phyloP scores from a whole-genome alignment of 208 protist species.

The Acanthamoeba castellanii region DNA sequence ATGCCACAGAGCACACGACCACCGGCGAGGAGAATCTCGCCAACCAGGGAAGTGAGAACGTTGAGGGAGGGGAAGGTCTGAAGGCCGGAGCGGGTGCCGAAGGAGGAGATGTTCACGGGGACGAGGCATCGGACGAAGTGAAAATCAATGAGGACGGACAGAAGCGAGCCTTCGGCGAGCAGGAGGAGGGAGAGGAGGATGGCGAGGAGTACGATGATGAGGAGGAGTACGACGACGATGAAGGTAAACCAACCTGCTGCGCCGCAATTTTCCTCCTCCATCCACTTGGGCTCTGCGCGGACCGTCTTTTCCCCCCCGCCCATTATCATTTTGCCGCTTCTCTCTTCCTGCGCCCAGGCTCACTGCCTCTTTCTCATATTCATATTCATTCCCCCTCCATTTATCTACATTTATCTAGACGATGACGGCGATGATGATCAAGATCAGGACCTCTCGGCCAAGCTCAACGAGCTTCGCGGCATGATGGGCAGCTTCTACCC shows the following conservation, averaged over 20 bases:
- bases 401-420: too few species aligned
- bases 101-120: not conserved
- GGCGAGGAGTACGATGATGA: conserved; percentile 39
- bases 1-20: too few species aligned
- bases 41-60: not conserved
- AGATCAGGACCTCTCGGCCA: conserved; percentile 45
- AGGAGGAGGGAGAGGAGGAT: conserved; percentile 21
- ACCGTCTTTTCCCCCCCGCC: too few species aligned
- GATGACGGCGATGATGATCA: conserved; percentile 47
- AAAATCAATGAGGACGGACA: not conserved
- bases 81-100: not conserved
- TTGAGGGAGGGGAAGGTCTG: too few species aligned
- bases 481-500: conserved; percentile 71
- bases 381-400: not conserved
- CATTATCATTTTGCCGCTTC: too few species aligned
- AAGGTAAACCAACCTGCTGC: not conserved
- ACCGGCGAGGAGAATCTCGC: not conserved
- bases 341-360: too few species aligned
- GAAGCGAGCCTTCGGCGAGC: conserved; percentile 3
- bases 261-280: not conserved
- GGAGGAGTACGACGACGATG: conserved; percentile 10
- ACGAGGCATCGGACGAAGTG: not conserved
- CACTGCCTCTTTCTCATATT: not conserved
- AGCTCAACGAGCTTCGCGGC: conserved; percentile 62
- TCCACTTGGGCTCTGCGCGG: too few species aligned